Base-by-base conservation (phyloP, 768 basidiomycete species). In the Brasilioporus rufonigricans region DNA sequence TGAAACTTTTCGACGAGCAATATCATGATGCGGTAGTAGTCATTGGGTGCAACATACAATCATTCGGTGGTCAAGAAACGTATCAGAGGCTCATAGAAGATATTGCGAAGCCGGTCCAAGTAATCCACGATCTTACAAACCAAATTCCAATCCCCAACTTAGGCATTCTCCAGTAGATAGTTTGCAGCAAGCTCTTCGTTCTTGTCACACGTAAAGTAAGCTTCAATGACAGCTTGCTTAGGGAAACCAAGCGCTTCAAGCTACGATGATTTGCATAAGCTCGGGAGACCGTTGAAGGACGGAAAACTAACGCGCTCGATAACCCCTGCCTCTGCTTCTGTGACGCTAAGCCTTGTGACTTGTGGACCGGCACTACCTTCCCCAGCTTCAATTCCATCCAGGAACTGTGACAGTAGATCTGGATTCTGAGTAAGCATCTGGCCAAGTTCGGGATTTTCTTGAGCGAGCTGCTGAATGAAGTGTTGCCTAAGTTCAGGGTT, bases 151-250 rank as follows among this genome's bases (percentile, higher is more conserved):
- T 14, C 12, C 11, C n/a, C 14, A 41, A 18, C 39, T 53, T 24
- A 54, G 16, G 53, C 46, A 13, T 48, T 41, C 32, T 54, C 53
- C 1, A 44, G 8, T 19, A 54, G 19, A 36, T 48, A 54, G 19
- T 54, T 54, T 6, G 47, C 53, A 2, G 53, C 53, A 21, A 54
- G 53, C 26, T 48, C 19, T 44, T 54, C 53, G 40, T 54, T 48
- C 47, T 54, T 54, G 53, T 54, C 53, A 16, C 53, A 54, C 14
- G 53, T 19, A 27, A 48, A 38, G 41, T 55, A 55, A 5, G 53
- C 53, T 55, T 55, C 53, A 14, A 49, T 31, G 35, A 44, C 48
- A 16, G 48, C 48, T 31, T 49, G 41, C 48, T 44, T 44, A 10
- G 53, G 48, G 35, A 49, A 55, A 23, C 53, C 53, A 2, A 55